These are phyloP conservation scores for Biscogniauxia mediterranea DNA, from an alignment of 2,329 filamentous ascomycete genomes.

Conservation along the genomic window DNA sequence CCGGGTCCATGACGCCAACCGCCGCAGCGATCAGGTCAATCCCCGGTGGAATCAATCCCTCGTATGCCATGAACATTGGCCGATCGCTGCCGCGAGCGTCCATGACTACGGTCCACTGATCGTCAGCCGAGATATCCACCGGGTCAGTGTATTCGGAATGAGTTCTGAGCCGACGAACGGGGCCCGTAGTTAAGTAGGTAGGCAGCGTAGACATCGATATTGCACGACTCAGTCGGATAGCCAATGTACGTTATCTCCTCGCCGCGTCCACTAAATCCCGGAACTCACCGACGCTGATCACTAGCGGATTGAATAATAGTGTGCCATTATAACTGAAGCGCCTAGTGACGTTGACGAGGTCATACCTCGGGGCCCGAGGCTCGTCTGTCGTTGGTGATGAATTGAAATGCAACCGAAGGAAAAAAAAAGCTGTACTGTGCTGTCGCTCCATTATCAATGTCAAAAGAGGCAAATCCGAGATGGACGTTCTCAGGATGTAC, in stretches of 20 bases:
- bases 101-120: slow-evolving; percentile 42
- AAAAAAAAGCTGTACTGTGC: slow-evolving; percentile 34
- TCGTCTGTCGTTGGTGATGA: slow-evolving; percentile 29
- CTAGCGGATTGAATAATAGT: not conserved
- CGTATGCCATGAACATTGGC: slow-evolving; percentile 43
- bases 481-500: slow-evolving; percentile 45
- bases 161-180: slow-evolving; percentile 40
- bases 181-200: slow-evolving; percentile 39
- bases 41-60: slow-evolving; percentile 41
- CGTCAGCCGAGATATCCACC: slow-evolving; percentile 40
- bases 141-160: slow-evolving; percentile 46
- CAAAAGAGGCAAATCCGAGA: slow-evolving; percentile 42
- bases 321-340: slow-evolving; percentile 3
- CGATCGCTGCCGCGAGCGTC: slow-evolving; percentile 43
- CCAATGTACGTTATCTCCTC: slow-evolving; percentile 38
- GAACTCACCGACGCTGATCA: slow-evolving; percentile 6
- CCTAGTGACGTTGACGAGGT: slow-evolving; percentile 7
- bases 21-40: slow-evolving; percentile 36
- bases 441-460: slow-evolving; percentile 22
- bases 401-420: slow-evolving; percentile 41
- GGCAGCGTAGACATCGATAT: slow-evolving; percentile 44
- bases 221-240: slow-evolving; percentile 39
- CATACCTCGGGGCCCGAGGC: slow-evolving; percentile 24
- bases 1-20: slow-evolving; percentile 38
- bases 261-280: slow-evolving; percentile 5